Conservation (phyloP, 805 yeast genomes). For the Candida michaelii region DNA sequence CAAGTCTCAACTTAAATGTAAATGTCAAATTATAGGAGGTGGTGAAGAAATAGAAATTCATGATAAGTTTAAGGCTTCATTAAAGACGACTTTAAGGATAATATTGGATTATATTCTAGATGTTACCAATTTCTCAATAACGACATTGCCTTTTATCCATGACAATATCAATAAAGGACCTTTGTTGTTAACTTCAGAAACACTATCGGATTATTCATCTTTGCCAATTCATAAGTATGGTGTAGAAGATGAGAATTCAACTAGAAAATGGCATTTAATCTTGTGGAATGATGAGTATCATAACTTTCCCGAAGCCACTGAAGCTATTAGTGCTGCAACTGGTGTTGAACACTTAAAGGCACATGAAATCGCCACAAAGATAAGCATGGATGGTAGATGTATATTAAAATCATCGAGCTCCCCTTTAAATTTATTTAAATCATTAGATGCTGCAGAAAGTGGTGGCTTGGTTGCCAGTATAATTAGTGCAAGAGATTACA, state of each 20-base stretch:
- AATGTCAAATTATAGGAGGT: constrained; percentile 23
- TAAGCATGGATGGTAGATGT: constrained; percentile 53
- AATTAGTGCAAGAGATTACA: constrained; percentile 48
- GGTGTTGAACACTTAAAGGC: constrained; percentile 28
- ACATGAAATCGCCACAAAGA: constrained; percentile 37
- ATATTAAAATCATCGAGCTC: constrained; percentile 36
- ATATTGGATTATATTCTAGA: constrained; percentile 45
- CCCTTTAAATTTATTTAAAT: constrained; percentile 24
- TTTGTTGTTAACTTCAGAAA: constrained; percentile 22
- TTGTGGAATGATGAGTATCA: constrained; percentile 84
- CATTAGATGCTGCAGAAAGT: constrained; percentile 40
- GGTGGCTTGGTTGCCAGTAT: constrained; percentile 60
- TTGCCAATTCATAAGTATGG: constrained; percentile 33
- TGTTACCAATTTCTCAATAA: constrained; percentile 38
- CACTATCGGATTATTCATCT: constrained; percentile 30
- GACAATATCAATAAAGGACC: constrained; percentile 25
- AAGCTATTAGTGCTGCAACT: constrained; percentile 41
- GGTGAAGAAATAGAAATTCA: constrained; percentile 9
- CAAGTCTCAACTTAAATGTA: constrained; percentile 52
- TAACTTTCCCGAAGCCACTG: constrained; percentile 53
- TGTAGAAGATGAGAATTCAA: constrained; percentile 31
- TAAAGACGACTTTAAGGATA: constrained; percentile 29
- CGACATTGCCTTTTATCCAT: constrained; percentile 42
- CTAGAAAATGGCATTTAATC: constrained; percentile 44
- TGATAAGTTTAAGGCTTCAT: constrained; percentile 17